Evolutionary conservation across 2,329 filamentous ascomycete genomes (phyloP).

Genomic region (Exophiala bonariae): DNA sequence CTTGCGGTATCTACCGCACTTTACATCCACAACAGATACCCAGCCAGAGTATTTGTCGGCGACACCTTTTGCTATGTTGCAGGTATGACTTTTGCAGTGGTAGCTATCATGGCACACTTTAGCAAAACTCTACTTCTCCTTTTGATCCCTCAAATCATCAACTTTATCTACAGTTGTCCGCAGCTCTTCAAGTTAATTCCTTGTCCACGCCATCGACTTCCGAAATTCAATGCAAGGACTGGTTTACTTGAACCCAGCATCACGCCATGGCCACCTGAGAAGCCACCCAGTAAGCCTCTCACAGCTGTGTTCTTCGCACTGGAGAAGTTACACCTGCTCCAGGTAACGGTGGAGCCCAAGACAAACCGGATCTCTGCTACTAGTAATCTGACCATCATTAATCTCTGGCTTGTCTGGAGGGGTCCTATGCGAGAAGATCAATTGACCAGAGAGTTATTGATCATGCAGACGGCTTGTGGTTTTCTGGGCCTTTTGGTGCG

Average conservation of each 20-base stretch:
- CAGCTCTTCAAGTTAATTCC: slow-evolving; percentile 89
- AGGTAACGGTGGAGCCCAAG: slow-evolving; percentile 65
- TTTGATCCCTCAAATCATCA: slow-evolving; percentile 91
- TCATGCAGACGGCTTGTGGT: slow-evolving; percentile 75
- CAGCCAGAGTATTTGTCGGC: slow-evolving; percentile 90
- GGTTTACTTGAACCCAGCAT: slow-evolving; percentile 84
- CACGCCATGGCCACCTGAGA: slow-evolving; percentile 67
- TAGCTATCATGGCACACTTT: slow-evolving; percentile 95
- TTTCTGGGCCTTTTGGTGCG: slow-evolving; percentile 81
- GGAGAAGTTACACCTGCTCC: slow-evolving; percentile 66
- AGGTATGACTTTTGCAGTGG: slow-evolving; percentile 97
- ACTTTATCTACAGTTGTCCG: slow-evolving; percentile 90
- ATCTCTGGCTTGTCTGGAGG: slow-evolving; percentile 94
- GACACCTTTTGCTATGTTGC: slow-evolving; percentile 99
- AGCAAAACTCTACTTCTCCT: slow-evolving; percentile 92
- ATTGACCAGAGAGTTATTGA: slow-evolving; percentile 75
- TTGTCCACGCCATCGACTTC: slow-evolving; percentile 89
- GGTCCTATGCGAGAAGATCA: slow-evolving; percentile 86
- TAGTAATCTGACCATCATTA: slow-evolving; percentile 89
- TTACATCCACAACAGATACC: slow-evolving; percentile 92
- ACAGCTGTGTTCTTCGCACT: slow-evolving; percentile 67
- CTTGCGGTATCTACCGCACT: slow-evolving; percentile 87
- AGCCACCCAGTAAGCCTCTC: slow-evolving; percentile 67
- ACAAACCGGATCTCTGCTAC: slow-evolving; percentile 65
- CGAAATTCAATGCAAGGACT: slow-evolving; percentile 80